Conservation (phyloP, 164 flowering plant species). For the Brasenia schreberi region DNA sequence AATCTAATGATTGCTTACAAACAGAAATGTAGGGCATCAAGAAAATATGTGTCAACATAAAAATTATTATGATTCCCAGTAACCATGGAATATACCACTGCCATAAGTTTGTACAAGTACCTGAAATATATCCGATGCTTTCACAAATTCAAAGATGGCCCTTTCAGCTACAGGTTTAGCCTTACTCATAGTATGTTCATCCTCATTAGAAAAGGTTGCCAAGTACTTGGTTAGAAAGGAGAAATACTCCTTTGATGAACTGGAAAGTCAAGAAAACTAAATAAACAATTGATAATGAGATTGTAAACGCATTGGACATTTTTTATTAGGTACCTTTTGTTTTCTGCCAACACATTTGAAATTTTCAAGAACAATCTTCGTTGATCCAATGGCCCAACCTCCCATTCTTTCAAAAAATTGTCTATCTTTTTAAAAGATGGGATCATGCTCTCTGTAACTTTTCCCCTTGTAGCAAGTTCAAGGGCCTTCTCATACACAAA, state of each 20-base stretch:
- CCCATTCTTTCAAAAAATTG: constrained; percentile 85
- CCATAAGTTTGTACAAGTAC: constrained; percentile 19
- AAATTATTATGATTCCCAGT: no score
- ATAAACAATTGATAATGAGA: not conserved
- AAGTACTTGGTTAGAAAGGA: constrained; percentile 70
- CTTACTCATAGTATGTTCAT: constrained; percentile 47
- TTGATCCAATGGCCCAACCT: constrained; percentile 55
- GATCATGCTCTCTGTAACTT: constrained; percentile 57
- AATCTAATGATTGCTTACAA: not conserved
- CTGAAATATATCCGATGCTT: constrained; percentile 84
- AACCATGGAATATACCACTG: not conserved
- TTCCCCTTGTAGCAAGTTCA: constrained; percentile 58
- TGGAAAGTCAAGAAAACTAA: constrained; percentile 16
- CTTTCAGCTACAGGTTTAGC: constrained; percentile 87
- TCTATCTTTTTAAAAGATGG: constrained; percentile 86
- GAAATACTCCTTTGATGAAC: constrained; percentile 68
- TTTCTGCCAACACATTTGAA: constrained; percentile 60
- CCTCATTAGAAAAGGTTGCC: constrained; percentile 82
- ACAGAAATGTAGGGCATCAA: not conserved
- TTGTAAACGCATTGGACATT: not conserved
- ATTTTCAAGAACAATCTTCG: constrained; percentile 68
- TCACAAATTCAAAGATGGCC: constrained; percentile 77
- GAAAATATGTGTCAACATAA: not conserved
- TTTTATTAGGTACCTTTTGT: constrained; percentile 42
- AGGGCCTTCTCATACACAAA: constrained; percentile 77